Evolutionary conservation across 2,329 filamentous ascomycete genomes (phyloP).

Genomic region (Botryotinia narcissicola): DNA sequence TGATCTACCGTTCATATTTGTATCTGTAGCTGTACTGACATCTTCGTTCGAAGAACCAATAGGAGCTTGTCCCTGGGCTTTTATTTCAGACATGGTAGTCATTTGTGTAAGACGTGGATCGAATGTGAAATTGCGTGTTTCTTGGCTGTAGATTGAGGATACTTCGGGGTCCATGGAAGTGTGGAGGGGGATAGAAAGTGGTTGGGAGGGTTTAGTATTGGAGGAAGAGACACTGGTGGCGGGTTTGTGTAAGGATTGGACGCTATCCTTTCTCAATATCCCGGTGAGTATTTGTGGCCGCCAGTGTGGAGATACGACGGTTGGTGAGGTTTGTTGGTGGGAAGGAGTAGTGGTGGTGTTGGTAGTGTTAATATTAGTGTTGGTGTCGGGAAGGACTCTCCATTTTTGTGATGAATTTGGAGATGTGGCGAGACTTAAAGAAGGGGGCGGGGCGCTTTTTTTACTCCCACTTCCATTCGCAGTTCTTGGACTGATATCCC

Average conservation of each 20-base stretch:
- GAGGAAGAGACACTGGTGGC: not conserved
- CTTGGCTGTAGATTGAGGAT: not conserved
- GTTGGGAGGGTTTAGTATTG: not conserved
- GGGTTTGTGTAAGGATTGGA: not conserved
- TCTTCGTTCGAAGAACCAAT: too few species aligned
- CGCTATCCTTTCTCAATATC: slow-evolving; percentile 14
- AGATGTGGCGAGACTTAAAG: not conserved
- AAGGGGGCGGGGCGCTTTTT: slow-evolving; percentile 1
- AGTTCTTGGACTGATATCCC: not conserved
- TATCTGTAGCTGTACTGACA: not conserved
- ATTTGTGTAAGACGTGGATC: slow-evolving; percentile 10
- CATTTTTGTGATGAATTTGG: slow-evolving; percentile 21
- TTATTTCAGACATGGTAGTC: slow-evolving; percentile 34
- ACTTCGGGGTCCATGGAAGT: not conserved
- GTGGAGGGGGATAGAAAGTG: not conserved
- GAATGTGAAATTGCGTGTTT: not conserved
- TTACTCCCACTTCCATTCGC: not conserved
- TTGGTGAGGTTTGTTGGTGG: slow-evolving; percentile 15
- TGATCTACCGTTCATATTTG: not conserved
- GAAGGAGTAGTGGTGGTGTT: not conserved
- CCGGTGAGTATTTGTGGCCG: slow-evolving; percentile 24
- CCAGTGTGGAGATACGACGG: slow-evolving; percentile 33
- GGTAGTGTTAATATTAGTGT: not conserved
- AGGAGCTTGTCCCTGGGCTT: not conserved
- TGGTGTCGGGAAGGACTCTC: slow-evolving; percentile 26